Evolutionary conservation across 345 rosid genomes (phyloP).

Genomic region (Orychophragmus violaceus): DNA sequence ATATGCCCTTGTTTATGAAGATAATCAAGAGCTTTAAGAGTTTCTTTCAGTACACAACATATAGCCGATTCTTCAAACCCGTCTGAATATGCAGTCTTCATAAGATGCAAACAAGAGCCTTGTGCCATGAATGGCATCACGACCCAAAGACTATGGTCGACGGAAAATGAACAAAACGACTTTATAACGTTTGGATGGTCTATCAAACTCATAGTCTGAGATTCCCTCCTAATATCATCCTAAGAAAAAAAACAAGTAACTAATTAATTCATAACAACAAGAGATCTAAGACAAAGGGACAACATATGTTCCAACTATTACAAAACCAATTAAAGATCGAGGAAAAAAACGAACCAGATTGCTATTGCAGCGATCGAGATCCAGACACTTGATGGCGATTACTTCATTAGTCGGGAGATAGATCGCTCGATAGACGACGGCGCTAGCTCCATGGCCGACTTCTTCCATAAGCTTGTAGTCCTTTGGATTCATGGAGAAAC

Average conservation of each 20-base stretch:
- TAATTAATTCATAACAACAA: neutral
- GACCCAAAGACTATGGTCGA: slow-evolving; percentile 82
- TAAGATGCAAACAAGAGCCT: slow-evolving; percentile 96
- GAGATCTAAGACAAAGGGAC: neutral
- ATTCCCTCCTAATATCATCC: slow-evolving; percentile 94
- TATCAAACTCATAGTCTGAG: slow-evolving; percentile 96
- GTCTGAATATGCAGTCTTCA: slow-evolving; percentile 84
- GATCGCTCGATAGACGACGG: slow-evolving; percentile 89
- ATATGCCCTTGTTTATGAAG: slow-evolving; percentile 97
- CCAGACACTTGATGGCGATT: slow-evolving; percentile 92
- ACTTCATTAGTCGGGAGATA: slow-evolving; percentile 72
- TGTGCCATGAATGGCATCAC: slow-evolving; percentile 99
- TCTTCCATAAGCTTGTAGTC: slow-evolving; percentile 88
- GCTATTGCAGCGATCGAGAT: slow-evolving; percentile 99
- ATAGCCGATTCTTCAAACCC: slow-evolving; percentile 98
- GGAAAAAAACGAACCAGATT: slow-evolving; percentile 53
- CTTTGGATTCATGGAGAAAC: slow-evolving; percentile 52
- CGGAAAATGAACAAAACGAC: slow-evolving; percentile 91
- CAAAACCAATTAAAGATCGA: neutral
- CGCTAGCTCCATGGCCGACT: slow-evolving; percentile 93
- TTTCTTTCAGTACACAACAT: slow-evolving; percentile 81
- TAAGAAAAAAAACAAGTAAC: neutral
- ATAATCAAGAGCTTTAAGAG: slow-evolving; percentile 92
- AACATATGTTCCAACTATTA: too few relatives aligned
- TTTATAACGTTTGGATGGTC: slow-evolving; percentile 91